Percentiles rank a stretch among this genome's conserved stretches.
Evolutionary conservation across 768 basidiomycete species (phyloP).

Genomic region (Mycena alexandri): DNA sequence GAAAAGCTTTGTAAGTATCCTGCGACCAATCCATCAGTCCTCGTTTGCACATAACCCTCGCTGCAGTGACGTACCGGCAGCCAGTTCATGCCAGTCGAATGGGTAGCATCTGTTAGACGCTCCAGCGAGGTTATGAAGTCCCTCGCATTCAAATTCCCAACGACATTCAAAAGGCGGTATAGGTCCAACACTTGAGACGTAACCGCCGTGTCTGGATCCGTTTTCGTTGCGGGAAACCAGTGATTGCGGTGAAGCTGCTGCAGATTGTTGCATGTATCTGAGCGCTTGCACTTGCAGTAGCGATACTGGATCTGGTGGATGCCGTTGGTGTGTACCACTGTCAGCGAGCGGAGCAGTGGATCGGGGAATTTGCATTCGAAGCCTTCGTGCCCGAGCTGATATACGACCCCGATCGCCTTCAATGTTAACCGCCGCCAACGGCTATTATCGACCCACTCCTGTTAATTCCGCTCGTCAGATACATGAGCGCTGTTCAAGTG

Average conservation of each 20-base stretch:
- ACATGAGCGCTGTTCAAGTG: background rate
- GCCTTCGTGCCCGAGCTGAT: slow-evolving; percentile 36
- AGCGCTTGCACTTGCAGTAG: slow-evolving; percentile 26
- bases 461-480: background rate
- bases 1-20: slow-evolving; percentile 20
- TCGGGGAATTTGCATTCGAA: slow-evolving; percentile 16
- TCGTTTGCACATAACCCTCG: no score
- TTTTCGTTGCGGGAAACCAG: slow-evolving; percentile 32
- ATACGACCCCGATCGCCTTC: slow-evolving; percentile 10
- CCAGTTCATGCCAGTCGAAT: background rate
- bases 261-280: slow-evolving; percentile 12
- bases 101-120: background rate
- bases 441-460: slow-evolving; percentile 34
- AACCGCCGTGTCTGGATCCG: slow-evolving; percentile 31
- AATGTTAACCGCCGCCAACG: slow-evolving; percentile 19
- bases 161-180: slow-evolving; percentile 35
- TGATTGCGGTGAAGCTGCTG: slow-evolving; percentile 2
- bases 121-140: slow-evolving; percentile 25
- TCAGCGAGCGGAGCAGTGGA: background rate
- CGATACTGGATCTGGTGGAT: slow-evolving; percentile 27
- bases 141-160: slow-evolving; percentile 15
- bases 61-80: slow-evolving; percentile 12
- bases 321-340: slow-evolving; percentile 25
- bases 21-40: background rate
- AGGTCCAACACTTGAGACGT: slow-evolving; percentile 20